Conservation (phyloP, 495 filamentous ascomycete species). For the Neurospora terricola region DNA sequence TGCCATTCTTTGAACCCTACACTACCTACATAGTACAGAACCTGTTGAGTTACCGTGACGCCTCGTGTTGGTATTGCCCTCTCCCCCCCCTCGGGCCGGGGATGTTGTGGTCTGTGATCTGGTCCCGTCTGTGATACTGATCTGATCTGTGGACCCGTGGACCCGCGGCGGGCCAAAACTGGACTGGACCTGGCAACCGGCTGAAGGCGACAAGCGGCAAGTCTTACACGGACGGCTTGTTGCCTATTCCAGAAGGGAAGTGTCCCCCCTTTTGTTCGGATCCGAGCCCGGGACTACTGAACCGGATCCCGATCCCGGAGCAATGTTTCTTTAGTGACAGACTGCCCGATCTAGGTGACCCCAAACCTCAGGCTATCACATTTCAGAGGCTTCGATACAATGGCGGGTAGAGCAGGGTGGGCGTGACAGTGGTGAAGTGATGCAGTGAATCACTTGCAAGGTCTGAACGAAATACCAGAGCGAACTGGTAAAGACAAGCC, state of each 20-base stretch:
- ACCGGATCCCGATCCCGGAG: background rate
- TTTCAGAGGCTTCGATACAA: background rate
- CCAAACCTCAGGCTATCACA: background rate
- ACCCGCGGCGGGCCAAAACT: background rate
- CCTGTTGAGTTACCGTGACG: background rate
- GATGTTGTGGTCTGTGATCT: background rate
- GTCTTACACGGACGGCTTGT: background rate
- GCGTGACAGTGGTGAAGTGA: background rate
- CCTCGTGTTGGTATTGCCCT: background rate
- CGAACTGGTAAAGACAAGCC: background rate
- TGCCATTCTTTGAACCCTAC: background rate
- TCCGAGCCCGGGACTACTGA: background rate
- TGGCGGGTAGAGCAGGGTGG: background rate
- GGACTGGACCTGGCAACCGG: background rate
- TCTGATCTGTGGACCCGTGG: background rate
- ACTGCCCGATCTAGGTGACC: background rate
- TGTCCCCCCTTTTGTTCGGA: background rate
- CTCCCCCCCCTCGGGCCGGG: background rate
- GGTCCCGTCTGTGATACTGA: background rate
- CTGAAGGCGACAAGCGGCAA: background rate
- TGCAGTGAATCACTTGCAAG: background rate
- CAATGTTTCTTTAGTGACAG: background rate
- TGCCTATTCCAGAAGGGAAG: background rate
- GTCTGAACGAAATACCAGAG: background rate
- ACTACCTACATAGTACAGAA: background rate